These are phyloP conservation scores for Exophiala sp. DNA, from an alignment of 2,329 filamentous ascomycete species.

Conservation along the genomic window DNA sequence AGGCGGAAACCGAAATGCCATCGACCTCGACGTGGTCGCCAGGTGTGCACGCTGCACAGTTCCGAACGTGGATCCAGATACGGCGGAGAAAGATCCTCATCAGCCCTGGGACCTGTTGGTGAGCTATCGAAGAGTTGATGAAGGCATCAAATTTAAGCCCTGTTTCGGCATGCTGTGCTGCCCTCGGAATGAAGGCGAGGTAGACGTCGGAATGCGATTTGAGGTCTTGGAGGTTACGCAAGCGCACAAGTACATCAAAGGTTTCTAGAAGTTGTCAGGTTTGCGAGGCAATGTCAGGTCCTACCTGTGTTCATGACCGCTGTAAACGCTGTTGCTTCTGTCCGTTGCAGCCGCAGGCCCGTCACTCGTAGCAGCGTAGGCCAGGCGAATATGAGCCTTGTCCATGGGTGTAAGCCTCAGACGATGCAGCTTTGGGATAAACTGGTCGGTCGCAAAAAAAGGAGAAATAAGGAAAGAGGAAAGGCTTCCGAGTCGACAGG, in stretches of 20 bases:
- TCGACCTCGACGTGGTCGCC: conserved; percentile 53
- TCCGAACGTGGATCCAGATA: conserved; percentile 60
- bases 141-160: conserved; percentile 58
- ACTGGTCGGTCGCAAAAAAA: too few relatives aligned
- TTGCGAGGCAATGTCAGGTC: neutral
- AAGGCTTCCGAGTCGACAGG: too few relatives aligned
- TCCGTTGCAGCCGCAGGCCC: too few relatives aligned
- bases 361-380: too few relatives aligned
- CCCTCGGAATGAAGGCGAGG: conserved; percentile 49
- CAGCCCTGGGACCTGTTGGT: conserved; percentile 59
- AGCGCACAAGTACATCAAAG: conserved; percentile 49
- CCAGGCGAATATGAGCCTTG: too few relatives aligned
- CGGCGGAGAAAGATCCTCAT: conserved; percentile 51
- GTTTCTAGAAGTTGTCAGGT: conserved; percentile 28
- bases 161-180: conserved; percentile 63
- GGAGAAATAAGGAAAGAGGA: too few relatives aligned
- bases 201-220: conserved; percentile 55
- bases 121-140: conserved; percentile 55
- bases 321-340: too few relatives aligned
- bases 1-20: conserved; percentile 14
- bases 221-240: conserved; percentile 54
- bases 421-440: too few relatives aligned
- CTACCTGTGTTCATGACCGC: neutral
- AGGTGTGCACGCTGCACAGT: conserved; percentile 57
- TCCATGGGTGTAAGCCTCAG: too few relatives aligned